Evolutionary conservation across 768 basidiomycete species (phyloP).

Genomic region (Pisolithus microcarpus): DNA sequence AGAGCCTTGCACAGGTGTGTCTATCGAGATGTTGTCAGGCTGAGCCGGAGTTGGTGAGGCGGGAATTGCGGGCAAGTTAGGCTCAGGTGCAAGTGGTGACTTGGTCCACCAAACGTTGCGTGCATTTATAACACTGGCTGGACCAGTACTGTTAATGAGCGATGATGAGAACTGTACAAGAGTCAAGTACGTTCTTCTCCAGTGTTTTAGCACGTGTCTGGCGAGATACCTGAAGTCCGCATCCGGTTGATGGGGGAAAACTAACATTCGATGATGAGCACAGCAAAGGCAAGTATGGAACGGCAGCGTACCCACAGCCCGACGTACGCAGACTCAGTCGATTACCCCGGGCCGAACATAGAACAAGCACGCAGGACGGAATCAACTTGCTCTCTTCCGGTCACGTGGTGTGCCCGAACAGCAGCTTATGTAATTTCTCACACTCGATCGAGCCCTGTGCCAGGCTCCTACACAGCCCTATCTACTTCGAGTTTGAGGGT

Average conservation of each 20-base stretch:
- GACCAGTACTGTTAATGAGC: too few species aligned
- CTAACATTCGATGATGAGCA: constrained; percentile 16
- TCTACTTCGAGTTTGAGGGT: too few species aligned
- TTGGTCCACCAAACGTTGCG: constrained; percentile 30
- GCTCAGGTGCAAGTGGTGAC: constrained; percentile 8
- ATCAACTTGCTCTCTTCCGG: neutral
- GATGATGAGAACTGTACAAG: constrained; percentile 5
- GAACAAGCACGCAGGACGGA: constrained; percentile 17
- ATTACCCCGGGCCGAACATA: too few species aligned
- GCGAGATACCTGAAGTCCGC: constrained; percentile 7
- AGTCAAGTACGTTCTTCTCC: neutral
- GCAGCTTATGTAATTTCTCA: constrained; percentile 2
- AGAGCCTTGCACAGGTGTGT: neutral
- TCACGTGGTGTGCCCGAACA: constrained; percentile 1
- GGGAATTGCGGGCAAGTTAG: neutral
- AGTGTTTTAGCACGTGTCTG: constrained; percentile 13
- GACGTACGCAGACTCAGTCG: constrained; percentile 20
- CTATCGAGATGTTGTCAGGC: neutral
- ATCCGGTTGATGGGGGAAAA: constrained; percentile 5
- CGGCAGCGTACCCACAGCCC: constrained; percentile 15
- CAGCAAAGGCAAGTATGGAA: too few species aligned
- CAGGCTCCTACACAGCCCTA: too few species aligned
- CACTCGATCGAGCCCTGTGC: constrained; percentile 5
- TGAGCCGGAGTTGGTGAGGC: constrained; percentile 4
- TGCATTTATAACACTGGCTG: constrained; percentile 8